Evolutionary conservation across 2,329 filamentous ascomycete species (phyloP).

Genomic region (Trichoderma asperellum): DNA sequence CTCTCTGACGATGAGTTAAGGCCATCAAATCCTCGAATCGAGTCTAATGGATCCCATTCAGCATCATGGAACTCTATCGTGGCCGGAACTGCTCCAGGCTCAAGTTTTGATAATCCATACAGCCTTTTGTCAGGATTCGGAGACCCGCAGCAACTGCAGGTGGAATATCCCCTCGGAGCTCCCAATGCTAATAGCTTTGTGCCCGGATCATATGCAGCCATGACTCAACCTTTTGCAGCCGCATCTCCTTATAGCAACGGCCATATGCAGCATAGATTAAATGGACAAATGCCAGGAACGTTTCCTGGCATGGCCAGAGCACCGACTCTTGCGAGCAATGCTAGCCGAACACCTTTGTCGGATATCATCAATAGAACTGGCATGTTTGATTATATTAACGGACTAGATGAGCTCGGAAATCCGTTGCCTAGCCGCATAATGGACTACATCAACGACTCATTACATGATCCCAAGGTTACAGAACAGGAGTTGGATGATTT

Average conservation of each 20-base stretch:
- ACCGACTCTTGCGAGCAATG: slow-evolving; percentile 6
- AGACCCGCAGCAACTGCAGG: neutral
- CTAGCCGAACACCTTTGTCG: slow-evolving; percentile 33
- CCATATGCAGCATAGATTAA: neutral
- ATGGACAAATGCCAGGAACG: slow-evolving; percentile 21
- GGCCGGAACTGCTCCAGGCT: neutral
- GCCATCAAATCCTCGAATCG: neutral
- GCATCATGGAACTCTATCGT: neutral
- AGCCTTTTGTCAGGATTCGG: neutral
- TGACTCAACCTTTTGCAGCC: neutral
- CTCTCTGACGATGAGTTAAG: neutral
- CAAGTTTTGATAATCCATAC: neutral
- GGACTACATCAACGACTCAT: slow-evolving; percentile 42
- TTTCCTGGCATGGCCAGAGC: slow-evolving; percentile 1
- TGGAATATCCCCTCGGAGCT: neutral
- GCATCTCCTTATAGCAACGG: neutral
- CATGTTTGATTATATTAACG: slow-evolving; percentile 43
- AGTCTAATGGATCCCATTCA: neutral
- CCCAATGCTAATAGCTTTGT: neutral
- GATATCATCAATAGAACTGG: slow-evolving; percentile 46
- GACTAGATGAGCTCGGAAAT: slow-evolving; percentile 44
- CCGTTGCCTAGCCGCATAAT: slow-evolving; percentile 42
- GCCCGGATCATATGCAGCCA: neutral
- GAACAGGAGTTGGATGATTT: slow-evolving; percentile 71
- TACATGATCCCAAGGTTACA: slow-evolving; percentile 46